A percentile compares a stretch with the other conserved stretches of the same genome.
Evolutionary conservation across 2,329 filamentous ascomycete species (phyloP).

Genomic region (Colletotrichum nymphaeae): DNA sequence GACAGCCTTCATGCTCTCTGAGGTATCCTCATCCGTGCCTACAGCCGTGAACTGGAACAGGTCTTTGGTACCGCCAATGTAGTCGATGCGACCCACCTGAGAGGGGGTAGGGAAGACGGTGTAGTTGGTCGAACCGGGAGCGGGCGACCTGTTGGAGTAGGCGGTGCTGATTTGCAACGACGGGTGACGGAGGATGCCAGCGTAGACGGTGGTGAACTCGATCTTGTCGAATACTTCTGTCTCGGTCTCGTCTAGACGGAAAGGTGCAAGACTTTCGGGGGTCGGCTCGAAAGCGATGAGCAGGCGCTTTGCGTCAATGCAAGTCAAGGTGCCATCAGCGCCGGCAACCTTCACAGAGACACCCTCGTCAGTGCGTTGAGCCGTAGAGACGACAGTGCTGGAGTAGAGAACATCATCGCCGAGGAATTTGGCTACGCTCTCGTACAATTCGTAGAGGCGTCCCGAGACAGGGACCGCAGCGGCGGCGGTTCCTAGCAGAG

Average conservation of each 20-base stretch:
- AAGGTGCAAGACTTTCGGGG: conserved; percentile 37
- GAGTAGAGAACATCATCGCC: conserved; percentile 40
- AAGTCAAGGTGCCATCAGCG: conserved; percentile 19
- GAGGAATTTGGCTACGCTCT: conserved; percentile 35
- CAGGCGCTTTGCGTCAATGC: conserved; percentile 40
- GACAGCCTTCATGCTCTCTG: conserved; percentile 39
- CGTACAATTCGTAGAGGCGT: conserved; percentile 37
- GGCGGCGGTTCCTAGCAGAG: conserved; percentile 36
- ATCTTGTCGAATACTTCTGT: conserved; percentile 37
- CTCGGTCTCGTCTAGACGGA: conserved; percentile 37
- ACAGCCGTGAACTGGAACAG: conserved; percentile 46
- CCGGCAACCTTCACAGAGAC: conserved; percentile 34
- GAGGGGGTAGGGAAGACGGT: conserved; percentile 38
- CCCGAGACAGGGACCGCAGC: conserved; percentile 38
- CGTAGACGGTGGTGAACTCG: conserved; percentile 38
- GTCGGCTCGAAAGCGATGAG: conserved; percentile 41
- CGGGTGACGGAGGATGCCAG: conserved; percentile 41
- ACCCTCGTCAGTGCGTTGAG: conserved; percentile 31
- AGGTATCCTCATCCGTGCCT: conserved; percentile 38
- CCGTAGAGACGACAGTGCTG: conserved; percentile 31
- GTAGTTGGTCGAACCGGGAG: conserved; percentile 39
- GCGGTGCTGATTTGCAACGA: conserved; percentile 37
- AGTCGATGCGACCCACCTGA: conserved; percentile 43
- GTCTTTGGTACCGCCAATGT: conserved; percentile 43
- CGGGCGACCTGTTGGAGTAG: conserved; percentile 39